Percentiles rank a stretch among this genome's conserved stretches.
Evolutionary conservation across 148 eudicot species (phyloP).

Genomic region (Heliamphora exappendiculata): DNA sequence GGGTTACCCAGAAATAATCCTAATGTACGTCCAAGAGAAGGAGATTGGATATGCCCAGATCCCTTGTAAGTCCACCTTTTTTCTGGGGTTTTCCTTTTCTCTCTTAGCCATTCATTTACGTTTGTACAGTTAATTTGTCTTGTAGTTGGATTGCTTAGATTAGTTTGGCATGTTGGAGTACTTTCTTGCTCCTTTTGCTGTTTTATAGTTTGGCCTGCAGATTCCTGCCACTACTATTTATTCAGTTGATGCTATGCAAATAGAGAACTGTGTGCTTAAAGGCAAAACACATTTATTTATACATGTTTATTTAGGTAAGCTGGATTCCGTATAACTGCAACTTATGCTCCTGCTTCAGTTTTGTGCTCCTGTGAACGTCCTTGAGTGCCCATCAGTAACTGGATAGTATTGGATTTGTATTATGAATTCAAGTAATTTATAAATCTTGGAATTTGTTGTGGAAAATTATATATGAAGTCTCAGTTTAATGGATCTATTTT

Average conservation of each 20-base stretch:
- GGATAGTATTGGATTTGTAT: background rate
- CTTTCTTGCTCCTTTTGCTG: background rate
- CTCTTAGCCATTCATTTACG: background rate
- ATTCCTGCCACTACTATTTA: too few relatives aligned
- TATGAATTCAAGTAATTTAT: background rate
- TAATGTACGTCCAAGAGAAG: slow-evolving; percentile 89
- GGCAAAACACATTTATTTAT: background rate
- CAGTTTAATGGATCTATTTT: background rate
- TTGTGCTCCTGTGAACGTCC: background rate
- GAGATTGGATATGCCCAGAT: slow-evolving; percentile 87
- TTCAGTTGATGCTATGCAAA: too few relatives aligned
- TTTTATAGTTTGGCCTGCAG: background rate
- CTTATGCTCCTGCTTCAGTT: background rate
- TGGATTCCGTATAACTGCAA: background rate
- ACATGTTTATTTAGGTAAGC: background rate
- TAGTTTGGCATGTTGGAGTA: background rate
- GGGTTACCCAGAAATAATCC: slow-evolving; percentile 55
- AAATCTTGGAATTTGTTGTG: background rate
- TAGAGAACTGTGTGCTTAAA: background rate
- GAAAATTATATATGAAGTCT: background rate
- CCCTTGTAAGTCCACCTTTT: slow-evolving; percentile 49
- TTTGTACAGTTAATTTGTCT: background rate
- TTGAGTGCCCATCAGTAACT: background rate
- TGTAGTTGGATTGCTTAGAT: background rate
- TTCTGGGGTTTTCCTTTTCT: background rate